Percentiles rank a stretch among this genome's conserved stretches.
Evolutionary conservation across 2,329 filamentous ascomycete species (phyloP).

Genomic region (Xylaria sp.): DNA sequence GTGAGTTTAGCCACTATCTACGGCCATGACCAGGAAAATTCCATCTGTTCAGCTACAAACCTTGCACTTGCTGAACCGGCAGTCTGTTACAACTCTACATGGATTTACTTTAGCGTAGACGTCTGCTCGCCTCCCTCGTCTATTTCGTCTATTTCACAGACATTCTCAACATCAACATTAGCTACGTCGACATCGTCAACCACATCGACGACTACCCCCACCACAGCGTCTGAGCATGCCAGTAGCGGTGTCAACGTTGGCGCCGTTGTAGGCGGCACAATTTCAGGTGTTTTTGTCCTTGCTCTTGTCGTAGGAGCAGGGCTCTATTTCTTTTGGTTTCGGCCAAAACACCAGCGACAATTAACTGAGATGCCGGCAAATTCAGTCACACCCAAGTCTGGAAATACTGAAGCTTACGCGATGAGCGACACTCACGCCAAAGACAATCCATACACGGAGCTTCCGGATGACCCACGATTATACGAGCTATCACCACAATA

Average conservation of each 20-base stretch:
- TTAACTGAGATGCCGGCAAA: constrained; percentile 9
- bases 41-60: constrained; percentile 29
- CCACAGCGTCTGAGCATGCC: neutral
- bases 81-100: constrained; percentile 31
- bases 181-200: constrained; percentile 9
- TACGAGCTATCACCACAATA: constrained; percentile 35
- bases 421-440: constrained; percentile 16
- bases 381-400: neutral
- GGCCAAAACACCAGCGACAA: constrained; percentile 29
- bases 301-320: constrained; percentile 9
- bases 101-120: constrained; percentile 34
- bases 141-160: neutral
- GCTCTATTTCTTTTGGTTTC: constrained; percentile 34
- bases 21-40: constrained; percentile 23
- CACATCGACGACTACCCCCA: constrained; percentile 9
- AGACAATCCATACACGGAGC: neutral
- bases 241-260: constrained; percentile 20
- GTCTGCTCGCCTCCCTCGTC: constrained; percentile 11
- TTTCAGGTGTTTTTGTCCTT: constrained; percentile 29
- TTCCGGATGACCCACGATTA: constrained; percentile 4
- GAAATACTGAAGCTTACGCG: constrained; percentile 14
- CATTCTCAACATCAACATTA: constrained; percentile 3
- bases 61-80: constrained; percentile 12
- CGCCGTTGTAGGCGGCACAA: constrained; percentile 30
- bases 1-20: constrained; percentile 34